A percentile compares a stretch with the other conserved stretches of the same genome.
phyloP scores from a whole-genome alignment of 2,329 filamentous ascomycete species.

The Lomentospora prolificans region DNA sequence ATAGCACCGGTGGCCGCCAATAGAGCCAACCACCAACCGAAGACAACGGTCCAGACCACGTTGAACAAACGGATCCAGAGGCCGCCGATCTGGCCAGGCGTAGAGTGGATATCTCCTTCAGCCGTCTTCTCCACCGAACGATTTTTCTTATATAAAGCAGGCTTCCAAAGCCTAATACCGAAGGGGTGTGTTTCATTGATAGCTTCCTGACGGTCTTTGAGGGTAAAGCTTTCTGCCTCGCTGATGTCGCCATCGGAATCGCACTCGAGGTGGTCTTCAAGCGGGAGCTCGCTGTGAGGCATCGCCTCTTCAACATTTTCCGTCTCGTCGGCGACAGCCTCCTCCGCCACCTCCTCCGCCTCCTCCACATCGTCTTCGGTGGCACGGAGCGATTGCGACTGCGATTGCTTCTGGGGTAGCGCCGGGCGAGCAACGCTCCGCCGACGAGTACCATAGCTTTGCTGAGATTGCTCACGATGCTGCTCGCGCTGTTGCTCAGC shows the following conservation, averaged over 20 bases:
- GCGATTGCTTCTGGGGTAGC: conserved; percentile 1
- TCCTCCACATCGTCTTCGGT: conserved; percentile 29
- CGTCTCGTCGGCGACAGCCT: not conserved
- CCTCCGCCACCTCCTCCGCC: conserved; percentile 7
- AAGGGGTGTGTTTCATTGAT: conserved; percentile 99
- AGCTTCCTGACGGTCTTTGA: conserved; percentile 92
- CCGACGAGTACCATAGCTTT: conserved; percentile 16
- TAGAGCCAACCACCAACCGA: conserved; percentile 91
- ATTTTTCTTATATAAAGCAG: conserved; percentile 93
- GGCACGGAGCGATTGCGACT: conserved; percentile 22
- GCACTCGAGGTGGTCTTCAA: conserved; percentile 43
- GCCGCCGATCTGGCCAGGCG: conserved; percentile 79
- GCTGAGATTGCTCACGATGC: conserved; percentile 20
- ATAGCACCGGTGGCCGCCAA: conserved; percentile 65
- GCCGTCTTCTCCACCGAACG: conserved; percentile 93
- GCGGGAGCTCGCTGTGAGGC: conserved; percentile 27
- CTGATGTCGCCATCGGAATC: conserved; percentile 67
- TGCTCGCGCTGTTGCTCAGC: conserved; percentile 24
- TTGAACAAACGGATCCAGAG: conserved; percentile 83
- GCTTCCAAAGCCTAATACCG: conserved; percentile 98
- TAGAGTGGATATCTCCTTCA: conserved; percentile 93
- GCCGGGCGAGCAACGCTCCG: not conserved
- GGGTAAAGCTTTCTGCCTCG: conserved; percentile 93
- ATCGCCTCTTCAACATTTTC: conserved; percentile 21
- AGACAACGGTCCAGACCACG: conserved; percentile 77